Evolutionary conservation across 2,329 filamentous ascomycete genomes (phyloP).

Genomic region (Beauveria brongniartii): DNA sequence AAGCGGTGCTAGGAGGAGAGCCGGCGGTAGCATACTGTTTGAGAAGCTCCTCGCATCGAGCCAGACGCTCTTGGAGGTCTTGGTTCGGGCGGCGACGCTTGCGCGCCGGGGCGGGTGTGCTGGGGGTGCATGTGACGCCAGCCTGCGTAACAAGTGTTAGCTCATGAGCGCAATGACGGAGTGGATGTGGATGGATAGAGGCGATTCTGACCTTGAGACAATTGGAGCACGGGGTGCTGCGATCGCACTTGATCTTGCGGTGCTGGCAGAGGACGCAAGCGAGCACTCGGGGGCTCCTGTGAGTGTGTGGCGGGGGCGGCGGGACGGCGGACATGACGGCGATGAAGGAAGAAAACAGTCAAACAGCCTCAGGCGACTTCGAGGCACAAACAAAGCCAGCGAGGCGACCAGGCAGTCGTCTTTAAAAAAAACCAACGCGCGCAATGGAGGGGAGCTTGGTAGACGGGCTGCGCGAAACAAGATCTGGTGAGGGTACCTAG

Average conservation of each 20-base stretch:
- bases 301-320: constrained; percentile 12
- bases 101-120: constrained; percentile 50
- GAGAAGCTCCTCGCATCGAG: constrained; percentile 49
- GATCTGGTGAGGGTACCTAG: background rate
- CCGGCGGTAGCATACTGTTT: constrained; percentile 45
- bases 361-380: background rate
- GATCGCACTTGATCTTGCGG: constrained; percentile 56
- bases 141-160: constrained; percentile 31
- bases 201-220: constrained; percentile 43
- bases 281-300: constrained; percentile 38
- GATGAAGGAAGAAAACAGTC: background rate
- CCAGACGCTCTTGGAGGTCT: constrained; percentile 52
- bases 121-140: constrained; percentile 51
- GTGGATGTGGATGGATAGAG: background rate
- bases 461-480: background rate
- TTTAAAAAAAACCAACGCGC: background rate
- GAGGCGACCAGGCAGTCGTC: background rate
- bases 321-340: constrained; percentile 2
- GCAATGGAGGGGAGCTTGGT: constrained; percentile 5
- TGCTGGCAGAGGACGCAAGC: constrained; percentile 52
- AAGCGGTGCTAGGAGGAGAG: constrained; percentile 20
- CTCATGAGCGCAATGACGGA: background rate
- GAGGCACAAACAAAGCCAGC: background rate
- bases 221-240: constrained; percentile 50
- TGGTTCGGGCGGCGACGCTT: constrained; percentile 53